Conservation (phyloP, 1,284 basidiomycete species). For the Meripilus lineatus region DNA sequence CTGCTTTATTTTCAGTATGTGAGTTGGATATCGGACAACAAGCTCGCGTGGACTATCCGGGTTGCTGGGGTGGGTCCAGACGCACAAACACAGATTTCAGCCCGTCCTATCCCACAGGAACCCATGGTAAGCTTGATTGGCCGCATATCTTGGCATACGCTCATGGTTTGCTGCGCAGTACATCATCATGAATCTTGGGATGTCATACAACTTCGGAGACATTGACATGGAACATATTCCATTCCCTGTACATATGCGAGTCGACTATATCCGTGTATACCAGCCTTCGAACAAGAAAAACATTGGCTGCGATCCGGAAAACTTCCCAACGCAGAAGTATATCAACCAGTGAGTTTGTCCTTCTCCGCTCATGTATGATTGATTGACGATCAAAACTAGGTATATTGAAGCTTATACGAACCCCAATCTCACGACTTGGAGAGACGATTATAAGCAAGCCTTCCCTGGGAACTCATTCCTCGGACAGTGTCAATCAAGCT, state of each 20-base stretch:
- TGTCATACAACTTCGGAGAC: conserved; percentile 50
- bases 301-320: conserved; percentile 49
- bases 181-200: conserved; percentile 51
- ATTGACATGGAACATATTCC: conserved; percentile 37
- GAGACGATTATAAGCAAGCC: conserved; percentile 29
- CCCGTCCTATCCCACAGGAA: conserved; percentile 58
- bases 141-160: neutral
- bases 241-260: conserved; percentile 45
- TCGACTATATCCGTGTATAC: conserved; percentile 61
- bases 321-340: conserved; percentile 50
- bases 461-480: conserved; percentile 31
- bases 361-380: neutral
- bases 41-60: conserved; percentile 55
- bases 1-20: conserved; percentile 38
- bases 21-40: conserved; percentile 51
- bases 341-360: conserved; percentile 29
- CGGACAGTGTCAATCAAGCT: conserved; percentile 24
- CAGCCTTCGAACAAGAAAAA: conserved; percentile 41
- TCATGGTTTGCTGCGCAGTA: conserved; percentile 23
- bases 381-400: conserved; percentile 17
- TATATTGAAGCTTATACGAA: conserved; percentile 35
- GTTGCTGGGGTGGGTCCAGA: conserved; percentile 53
- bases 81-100: conserved; percentile 42
- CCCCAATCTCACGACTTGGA: conserved; percentile 36
- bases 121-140: conserved; percentile 43